Evolutionary conservation across 345 rosid species (phyloP).

Genomic region (Combretum micranthum): DNA sequence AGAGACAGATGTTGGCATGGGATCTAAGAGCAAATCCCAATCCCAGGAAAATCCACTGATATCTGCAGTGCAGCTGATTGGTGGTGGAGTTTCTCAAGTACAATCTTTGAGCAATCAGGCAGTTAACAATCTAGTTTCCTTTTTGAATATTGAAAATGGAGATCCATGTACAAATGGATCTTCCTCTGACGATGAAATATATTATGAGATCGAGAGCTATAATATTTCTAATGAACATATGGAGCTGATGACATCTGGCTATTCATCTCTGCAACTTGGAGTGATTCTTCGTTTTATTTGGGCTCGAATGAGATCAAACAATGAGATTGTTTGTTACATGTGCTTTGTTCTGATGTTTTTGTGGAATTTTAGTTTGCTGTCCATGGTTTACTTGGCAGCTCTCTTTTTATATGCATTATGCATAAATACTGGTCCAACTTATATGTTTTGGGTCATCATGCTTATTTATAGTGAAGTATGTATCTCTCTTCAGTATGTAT

Average conservation of each 20-base stretch:
- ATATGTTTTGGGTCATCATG: conserved; percentile 35
- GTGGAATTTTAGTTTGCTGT: conserved; percentile 39
- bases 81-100: conserved; percentile 34
- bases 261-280: conserved; percentile 20
- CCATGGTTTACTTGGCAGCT: conserved; percentile 34
- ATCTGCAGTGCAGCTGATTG: conserved; percentile 23
- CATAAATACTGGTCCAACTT: conserved; percentile 27
- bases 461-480: conserved; percentile 35
- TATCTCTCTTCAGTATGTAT: conserved; percentile 30
- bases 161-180: conserved; percentile 9
- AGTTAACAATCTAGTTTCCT: conserved; percentile 26
- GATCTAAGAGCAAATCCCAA: conserved; percentile 8
- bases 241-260: conserved; percentile 12
- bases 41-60: conserved; percentile 17
- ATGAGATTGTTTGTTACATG: conserved; percentile 36
- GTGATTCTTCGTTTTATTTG: conserved; percentile 27
- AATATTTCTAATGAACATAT: conserved; percentile 16
- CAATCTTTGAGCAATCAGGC: conserved; percentile 28
- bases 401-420: conserved; percentile 37
- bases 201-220: conserved; percentile 29
- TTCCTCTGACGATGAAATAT: conserved; percentile 24
- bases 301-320: conserved; percentile 34
- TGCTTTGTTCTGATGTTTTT: conserved; percentile 34
- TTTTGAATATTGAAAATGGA: conserved; percentile 26
- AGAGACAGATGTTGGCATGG: conserved; percentile 5